Conservation (phyloP, 345 rosid genomes). For the Corchorus olitorius region DNA sequence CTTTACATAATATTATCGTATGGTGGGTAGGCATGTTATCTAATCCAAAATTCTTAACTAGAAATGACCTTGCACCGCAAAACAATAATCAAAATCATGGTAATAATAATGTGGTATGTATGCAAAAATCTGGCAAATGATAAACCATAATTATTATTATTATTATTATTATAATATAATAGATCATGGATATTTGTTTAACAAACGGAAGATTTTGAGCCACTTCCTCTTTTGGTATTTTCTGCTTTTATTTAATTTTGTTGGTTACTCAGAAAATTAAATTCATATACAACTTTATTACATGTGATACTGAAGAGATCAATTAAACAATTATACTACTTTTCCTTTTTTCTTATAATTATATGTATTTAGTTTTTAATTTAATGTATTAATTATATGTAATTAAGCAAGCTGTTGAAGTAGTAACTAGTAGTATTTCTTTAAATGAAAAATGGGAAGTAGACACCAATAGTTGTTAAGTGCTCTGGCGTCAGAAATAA, state of each 20-base stretch:
- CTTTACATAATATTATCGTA: too few species aligned
- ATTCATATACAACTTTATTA: background rate
- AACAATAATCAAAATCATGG: too few species aligned
- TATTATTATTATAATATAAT: too few species aligned
- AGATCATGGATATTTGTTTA: background rate
- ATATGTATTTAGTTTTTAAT: too few species aligned
- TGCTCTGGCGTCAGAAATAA: background rate
- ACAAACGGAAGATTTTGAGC: background rate
- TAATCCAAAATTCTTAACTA: background rate
- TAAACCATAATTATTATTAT: background rate
- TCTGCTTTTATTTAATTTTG: background rate
- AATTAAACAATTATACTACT: background rate
- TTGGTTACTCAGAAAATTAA: background rate
- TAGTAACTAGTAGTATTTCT: too few species aligned
- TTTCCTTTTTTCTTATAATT: too few species aligned
- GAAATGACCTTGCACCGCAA: slow-evolving; percentile 1
- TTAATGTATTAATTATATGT: too few species aligned
- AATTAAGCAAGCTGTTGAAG: too few species aligned
- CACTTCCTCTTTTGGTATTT: background rate
- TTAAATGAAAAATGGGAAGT: background rate
- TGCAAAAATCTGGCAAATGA: background rate
- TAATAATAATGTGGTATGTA: too few species aligned
- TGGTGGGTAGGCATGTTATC: too few species aligned
- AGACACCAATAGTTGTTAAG: background rate
- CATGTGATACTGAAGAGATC: background rate